Evolutionary conservation across 129 eudicot genomes (phyloP), one percentile per base, ranked within the genome.

Genomic region (Tagetes patula): DNA sequence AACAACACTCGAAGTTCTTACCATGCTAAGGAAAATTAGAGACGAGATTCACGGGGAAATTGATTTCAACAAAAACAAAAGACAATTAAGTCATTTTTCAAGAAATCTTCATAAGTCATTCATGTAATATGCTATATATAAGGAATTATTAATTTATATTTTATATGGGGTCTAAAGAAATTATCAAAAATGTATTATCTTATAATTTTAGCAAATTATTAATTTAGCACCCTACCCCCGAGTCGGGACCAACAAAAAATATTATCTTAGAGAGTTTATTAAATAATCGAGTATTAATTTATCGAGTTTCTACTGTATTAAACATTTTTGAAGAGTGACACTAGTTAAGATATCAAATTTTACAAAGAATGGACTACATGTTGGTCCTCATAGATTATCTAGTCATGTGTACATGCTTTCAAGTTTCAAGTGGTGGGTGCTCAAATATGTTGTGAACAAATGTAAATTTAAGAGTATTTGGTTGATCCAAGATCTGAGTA

Each of bases 201-300:
- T 20, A 20, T 20, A 20, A 20, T 20, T 20, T 20, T 20, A 20
- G 27, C 27, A 0, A 20, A 20, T 20, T 20, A 20, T 20, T 20
- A 20, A 20, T 20, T 20, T 20, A 20, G 27, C 27, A 20, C 27
- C 27, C 0, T 20, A 20, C 0, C 27, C 27, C 27, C 27, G 27
- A 20, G 27, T 20, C 27, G 27, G 27, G 27, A 20, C 27, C 27
- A 0, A 0, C 27, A 76, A 62, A 76, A 75, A 75, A 75, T 75
- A 75, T 75, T 65, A 65, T 75, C 45, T 75, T 65, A 66, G 68
- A 75, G 73, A 75, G 73, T 75, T 75, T 75, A 75, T 75, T 75
- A 75, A 75, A 75, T 75, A 75, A 75, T 75, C 80, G 80, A 75
- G 74, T 75, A 75, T 75, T 75, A 75, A 67, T 75, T 75, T 65